Evolutionary conservation across 164 flowering plant genomes (phyloP).

Genomic region (Taxillus chinensis): DNA sequence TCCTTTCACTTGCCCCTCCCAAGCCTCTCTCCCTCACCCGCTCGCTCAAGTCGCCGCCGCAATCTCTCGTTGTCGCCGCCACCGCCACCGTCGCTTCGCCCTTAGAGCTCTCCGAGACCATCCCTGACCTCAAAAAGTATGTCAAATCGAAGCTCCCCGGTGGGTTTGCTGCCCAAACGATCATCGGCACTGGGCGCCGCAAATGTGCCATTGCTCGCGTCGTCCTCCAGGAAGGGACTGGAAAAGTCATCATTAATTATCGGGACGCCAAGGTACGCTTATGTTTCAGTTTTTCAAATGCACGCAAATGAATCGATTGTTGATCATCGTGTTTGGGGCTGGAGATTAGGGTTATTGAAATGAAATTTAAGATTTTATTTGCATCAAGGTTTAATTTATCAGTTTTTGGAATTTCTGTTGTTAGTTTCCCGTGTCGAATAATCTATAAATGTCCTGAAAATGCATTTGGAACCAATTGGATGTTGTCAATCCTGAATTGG

Average conservation of each 20-base stretch:
- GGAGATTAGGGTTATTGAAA: no score
- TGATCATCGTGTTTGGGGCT: no score
- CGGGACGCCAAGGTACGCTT: constrained; percentile 70
- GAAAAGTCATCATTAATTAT: constrained; percentile 70
- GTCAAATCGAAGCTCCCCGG: constrained; percentile 89
- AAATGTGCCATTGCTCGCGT: constrained; percentile 91
- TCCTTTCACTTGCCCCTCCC: constrained; percentile 20
- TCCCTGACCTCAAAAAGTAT: constrained; percentile 33
- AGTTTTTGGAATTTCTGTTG: no score
- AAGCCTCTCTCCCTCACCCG: constrained; percentile 13
- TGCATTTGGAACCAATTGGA: no score
- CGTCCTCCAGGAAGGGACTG: constrained; percentile 85
- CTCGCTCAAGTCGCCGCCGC: constrained; percentile 1
- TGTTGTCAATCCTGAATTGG: no score
- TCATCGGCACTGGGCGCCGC: constrained; percentile 77
- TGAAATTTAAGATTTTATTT: no score
- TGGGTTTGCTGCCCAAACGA: constrained; percentile 80
- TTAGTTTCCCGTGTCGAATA: no score
- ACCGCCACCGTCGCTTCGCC: constrained; percentile 18
- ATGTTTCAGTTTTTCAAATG: not conserved
- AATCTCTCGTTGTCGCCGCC: constrained; percentile 17
- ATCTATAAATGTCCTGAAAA: no score
- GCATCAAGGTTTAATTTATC: no score
- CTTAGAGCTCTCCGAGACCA: constrained; percentile 24
- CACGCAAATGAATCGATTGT: no score